Conservation (phyloP, 192 early-diverging fungal genomes). For the Backusella morwellensis region DNA sequence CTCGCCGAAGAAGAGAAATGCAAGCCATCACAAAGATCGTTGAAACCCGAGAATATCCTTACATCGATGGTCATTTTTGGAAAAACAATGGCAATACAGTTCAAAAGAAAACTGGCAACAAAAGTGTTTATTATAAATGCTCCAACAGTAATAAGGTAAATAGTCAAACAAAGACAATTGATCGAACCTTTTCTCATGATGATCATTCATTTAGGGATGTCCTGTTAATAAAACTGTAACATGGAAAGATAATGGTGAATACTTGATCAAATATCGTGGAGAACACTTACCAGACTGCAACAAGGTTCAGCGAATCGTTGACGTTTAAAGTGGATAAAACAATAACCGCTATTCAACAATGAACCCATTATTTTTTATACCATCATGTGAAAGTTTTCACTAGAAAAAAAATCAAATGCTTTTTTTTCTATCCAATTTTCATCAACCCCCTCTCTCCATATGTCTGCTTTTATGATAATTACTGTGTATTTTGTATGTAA, state of each 20-base stretch:
- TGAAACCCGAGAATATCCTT: conserved; percentile 47
- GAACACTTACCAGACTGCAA: conserved; percentile 50
- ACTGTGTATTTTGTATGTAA: neutral
- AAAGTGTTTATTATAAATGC: conserved; percentile 61
- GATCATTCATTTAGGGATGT: conserved; percentile 18
- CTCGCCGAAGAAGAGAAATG: conserved; percentile 57
- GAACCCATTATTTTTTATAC: neutral
- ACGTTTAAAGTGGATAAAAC: conserved; percentile 16
- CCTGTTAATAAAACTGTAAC: conserved; percentile 60
- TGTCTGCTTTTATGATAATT: neutral
- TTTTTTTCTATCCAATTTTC: neutral
- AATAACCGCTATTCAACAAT: neutral
- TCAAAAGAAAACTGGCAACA: conserved; percentile 50
- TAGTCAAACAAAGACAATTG: neutral
- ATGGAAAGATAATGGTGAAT: conserved; percentile 50
- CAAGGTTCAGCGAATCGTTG: conserved; percentile 40
- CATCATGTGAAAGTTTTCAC: neutral
- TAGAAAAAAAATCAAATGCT: neutral
- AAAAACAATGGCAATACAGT: conserved; percentile 63
- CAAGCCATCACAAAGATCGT: conserved; percentile 56
- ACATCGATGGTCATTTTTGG: conserved; percentile 49
- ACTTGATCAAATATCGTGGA: conserved; percentile 55
- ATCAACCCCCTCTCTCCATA: neutral
- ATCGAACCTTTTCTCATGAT: neutral
- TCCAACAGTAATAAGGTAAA: conserved; percentile 51